These are phyloP conservation scores for Ceratocystis lukuohia DNA, from an alignment of 2,329 filamentous ascomycete species.

Conservation along the genomic window DNA sequence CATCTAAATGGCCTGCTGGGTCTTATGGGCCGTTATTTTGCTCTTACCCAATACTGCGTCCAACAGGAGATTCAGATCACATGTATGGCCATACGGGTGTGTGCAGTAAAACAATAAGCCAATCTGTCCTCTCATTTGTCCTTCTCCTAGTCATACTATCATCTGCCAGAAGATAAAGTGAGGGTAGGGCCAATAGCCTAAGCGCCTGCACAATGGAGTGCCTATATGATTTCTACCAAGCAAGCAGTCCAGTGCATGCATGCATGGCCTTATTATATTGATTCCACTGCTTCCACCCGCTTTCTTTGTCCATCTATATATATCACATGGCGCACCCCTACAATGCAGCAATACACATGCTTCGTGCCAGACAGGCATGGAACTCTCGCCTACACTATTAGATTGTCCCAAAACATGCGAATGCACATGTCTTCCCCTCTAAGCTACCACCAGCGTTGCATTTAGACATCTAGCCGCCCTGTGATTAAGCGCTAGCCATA, in stretches of 20 bases:
- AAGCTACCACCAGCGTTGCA: neutral
- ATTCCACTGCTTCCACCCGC: neutral
- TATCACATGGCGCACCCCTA: neutral
- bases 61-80: neutral
- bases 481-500: neutral
- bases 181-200: too few relatives aligned
- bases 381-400: neutral
- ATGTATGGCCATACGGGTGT: neutral
- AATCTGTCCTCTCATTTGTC: neutral
- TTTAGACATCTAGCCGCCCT: neutral
- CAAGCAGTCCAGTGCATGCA: too few relatives aligned
- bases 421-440: too few relatives aligned
- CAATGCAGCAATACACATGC: neutral
- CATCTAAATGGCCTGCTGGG: neutral
- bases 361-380: neutral
- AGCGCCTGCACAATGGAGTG: too few relatives aligned
- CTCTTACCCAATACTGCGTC: neutral
- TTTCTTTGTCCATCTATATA: neutral
- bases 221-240: too few relatives aligned
- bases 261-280: too few relatives aligned
- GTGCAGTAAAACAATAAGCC: neutral
- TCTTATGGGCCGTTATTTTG: neutral
- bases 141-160: too few relatives aligned
- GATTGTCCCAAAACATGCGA: too few relatives aligned
- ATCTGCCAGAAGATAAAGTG: too few relatives aligned